A percentile compares a stretch with the other conserved stretches of the same genome.
Conservation (phyloP, 208 protist species). For the Trypanosomatidae sp. region DNA sequence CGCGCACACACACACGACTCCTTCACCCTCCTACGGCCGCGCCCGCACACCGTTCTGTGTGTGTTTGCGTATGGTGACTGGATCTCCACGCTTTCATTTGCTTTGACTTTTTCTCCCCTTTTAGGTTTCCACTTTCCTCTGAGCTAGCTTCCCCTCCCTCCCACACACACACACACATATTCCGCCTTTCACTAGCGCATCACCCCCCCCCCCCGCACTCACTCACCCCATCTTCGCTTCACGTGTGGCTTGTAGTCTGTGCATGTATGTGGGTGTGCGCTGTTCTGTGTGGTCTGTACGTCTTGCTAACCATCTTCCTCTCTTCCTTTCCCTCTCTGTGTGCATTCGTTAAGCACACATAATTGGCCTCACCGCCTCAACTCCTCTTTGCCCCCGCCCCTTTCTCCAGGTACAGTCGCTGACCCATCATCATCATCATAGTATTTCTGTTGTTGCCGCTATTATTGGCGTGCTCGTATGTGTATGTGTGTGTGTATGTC, state of each 20-base stretch:
- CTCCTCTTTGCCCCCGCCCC: not conserved
- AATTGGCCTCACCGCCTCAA: not conserved
- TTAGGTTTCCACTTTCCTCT: not conserved
- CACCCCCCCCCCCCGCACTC: not conserved
- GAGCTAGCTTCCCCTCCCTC: not conserved
- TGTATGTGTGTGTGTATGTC: not conserved
- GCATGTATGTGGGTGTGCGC: slow-evolving; percentile 1
- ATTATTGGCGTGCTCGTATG: not conserved
- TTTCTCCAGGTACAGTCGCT: not conserved
- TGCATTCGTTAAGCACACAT: slow-evolving; percentile 8
- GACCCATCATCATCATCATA: not conserved
- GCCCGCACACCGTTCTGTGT: not conserved
- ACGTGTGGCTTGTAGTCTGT: not conserved
- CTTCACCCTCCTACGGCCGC: not conserved
- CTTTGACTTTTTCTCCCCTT: slow-evolving; percentile 1
- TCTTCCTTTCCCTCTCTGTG: not conserved
- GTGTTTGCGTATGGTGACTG: not conserved
- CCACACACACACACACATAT: not conserved
- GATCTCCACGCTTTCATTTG: not conserved
- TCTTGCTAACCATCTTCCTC: not conserved
- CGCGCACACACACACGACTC: not conserved
- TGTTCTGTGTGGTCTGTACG: not conserved
- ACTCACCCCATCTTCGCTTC: not conserved
- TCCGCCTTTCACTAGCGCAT: not conserved
- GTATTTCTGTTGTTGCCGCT: not conserved